phyloP scores from a whole-genome alignment of 106 monocot species.

The Narthecium ossifragum region DNA sequence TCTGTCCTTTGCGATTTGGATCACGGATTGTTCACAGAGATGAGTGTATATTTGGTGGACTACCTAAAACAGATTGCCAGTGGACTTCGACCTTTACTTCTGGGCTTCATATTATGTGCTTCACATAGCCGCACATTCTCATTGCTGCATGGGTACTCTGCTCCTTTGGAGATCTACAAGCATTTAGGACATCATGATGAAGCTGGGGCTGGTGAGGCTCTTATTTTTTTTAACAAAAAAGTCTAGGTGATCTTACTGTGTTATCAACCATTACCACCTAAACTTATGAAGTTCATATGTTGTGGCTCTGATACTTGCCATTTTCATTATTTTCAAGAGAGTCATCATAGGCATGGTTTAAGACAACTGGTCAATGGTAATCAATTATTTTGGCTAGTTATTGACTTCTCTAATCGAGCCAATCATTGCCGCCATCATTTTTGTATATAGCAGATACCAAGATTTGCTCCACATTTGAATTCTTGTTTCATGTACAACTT shows the following conservation, averaged over 20 bases:
- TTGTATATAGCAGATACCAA: too few relatives aligned
- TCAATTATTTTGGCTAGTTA: too few relatives aligned
- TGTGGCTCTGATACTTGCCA: background rate
- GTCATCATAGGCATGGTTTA: too few relatives aligned
- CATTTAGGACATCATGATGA: slow-evolving; percentile 86
- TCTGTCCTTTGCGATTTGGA: too few relatives aligned
- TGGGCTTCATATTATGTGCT: slow-evolving; percentile 80
- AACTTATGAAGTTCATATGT: background rate
- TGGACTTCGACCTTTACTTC: slow-evolving; percentile 60
- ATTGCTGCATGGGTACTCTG: slow-evolving; percentile 90
- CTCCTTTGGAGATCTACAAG: slow-evolving; percentile 80
- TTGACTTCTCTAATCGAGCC: too few relatives aligned
- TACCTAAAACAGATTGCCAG: slow-evolving; percentile 55
- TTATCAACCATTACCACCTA: too few relatives aligned
- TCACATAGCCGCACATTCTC: slow-evolving; percentile 99
- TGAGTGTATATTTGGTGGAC: slow-evolving; percentile 6
- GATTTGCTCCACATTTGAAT: background rate
- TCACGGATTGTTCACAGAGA: too few relatives aligned
- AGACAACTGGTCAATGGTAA: too few relatives aligned
- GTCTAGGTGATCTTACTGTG: too few relatives aligned
- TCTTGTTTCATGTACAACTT: background rate
- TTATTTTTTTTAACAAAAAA: too few relatives aligned
- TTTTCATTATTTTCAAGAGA: too few relatives aligned
- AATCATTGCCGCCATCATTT: too few relatives aligned
- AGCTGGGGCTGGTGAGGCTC: slow-evolving; percentile 44